Evolutionary conservation across 345 rosid species (phyloP), one percentile per base, ranked within the genome.

Genomic region (Mercurialis annua): DNA sequence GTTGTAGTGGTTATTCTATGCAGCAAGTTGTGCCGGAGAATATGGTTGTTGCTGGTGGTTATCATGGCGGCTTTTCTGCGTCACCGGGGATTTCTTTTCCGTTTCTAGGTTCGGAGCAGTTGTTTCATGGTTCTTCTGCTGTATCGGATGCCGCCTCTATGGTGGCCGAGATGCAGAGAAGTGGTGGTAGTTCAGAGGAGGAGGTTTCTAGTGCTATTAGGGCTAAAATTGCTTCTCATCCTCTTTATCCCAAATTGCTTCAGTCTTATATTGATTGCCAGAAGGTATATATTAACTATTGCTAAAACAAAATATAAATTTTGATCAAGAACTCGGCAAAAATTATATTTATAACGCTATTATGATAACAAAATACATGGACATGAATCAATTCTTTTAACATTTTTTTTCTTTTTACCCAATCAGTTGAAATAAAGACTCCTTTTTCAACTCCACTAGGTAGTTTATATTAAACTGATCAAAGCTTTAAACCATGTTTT

Each of bases 251-350:
- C 60, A 76, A 71, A 40, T 68, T 84, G n/a, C 78, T 82, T 31
- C 63, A 84, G 52, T 81, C 89, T 2, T 84, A 82, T 66, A 71
- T 82, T 62, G 86, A 80, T 42, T 85, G 84, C 70, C 86, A 82
- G 71, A 85, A 85, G 86, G 89, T 85, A 49, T 46, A 51, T 9
- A 40, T 2, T 40, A 17, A 16, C 1, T 9, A n/a, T 12, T 14
- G 30, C 31, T 26, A 26, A 6, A 53, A 53, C 30, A 12, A 24
- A 17, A 47, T 0, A 8, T 3, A 1, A 47, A 17, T 17, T 11
- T 46, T 18, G 9, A 1, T 17, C 21, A 18, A 0, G n/a, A 17
- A 10, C 21, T 23, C 2, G 31, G 33, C 51, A 53, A 53, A 53
- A 4, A 53, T 18, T 47, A 47, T 20, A 33, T 56, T 20, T 55